A percentile compares a stretch with the other conserved stretches of the same genome.
phyloP scores from a whole-genome alignment of 2,329 filamentous ascomycete species.

The Rutstroemia sp. region DNA sequence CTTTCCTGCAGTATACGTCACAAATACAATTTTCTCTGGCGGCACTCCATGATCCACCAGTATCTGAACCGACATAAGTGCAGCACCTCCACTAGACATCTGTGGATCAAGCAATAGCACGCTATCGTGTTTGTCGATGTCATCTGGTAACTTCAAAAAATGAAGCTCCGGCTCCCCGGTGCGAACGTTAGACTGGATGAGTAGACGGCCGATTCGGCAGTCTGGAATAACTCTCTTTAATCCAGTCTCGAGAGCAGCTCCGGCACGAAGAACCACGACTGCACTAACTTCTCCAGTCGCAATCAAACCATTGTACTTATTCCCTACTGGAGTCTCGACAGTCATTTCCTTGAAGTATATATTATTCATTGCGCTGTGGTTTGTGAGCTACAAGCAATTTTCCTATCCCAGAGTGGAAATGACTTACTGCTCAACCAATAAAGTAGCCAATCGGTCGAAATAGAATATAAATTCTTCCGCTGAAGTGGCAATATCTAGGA shows the following conservation, averaged over 20 bases:
- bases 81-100: slow-evolving; percentile 82
- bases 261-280: slow-evolving; percentile 81
- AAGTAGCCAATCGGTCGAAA: slow-evolving; percentile 80
- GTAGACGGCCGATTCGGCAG: slow-evolving; percentile 77
- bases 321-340: slow-evolving; percentile 64
- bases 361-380: slow-evolving; percentile 65
- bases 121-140: slow-evolving; percentile 67
- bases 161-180: slow-evolving; percentile 91
- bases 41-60: slow-evolving; percentile 87
- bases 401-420: background rate
- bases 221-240: slow-evolving; percentile 88
- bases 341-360: slow-evolving; percentile 57
- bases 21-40: slow-evolving; percentile 80
- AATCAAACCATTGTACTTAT: slow-evolving; percentile 63
- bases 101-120: slow-evolving; percentile 88
- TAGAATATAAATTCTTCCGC: slow-evolving; percentile 96
- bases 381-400: slow-evolving; percentile 7
- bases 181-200: slow-evolving; percentile 81
- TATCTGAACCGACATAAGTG: slow-evolving; percentile 93
- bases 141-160: slow-evolving; percentile 71
- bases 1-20: slow-evolving; percentile 83
- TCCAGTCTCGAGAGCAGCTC: slow-evolving; percentile 80
- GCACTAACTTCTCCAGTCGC: slow-evolving; percentile 72
- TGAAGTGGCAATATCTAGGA: slow-evolving; percentile 70
- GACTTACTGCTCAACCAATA: slow-evolving; percentile 70